These are phyloP conservation scores for Xylaria acuta DNA, from an alignment of 495 filamentous ascomycete species.

Conservation along the genomic window DNA sequence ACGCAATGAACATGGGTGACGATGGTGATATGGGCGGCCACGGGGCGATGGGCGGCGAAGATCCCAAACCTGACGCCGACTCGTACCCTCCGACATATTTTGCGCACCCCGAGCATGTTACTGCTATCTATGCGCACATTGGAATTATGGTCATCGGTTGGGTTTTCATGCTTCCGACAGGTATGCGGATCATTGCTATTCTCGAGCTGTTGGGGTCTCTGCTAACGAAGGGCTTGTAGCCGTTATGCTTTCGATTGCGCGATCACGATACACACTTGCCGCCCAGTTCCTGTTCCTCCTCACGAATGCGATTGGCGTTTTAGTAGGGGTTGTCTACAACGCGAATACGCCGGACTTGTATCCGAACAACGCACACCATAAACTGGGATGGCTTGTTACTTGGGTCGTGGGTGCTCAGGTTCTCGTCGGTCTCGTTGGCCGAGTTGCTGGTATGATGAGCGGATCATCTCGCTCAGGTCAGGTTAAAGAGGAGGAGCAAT, in stretches of 20 bases:
- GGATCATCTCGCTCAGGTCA: conserved; percentile 24
- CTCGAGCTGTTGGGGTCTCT: not conserved
- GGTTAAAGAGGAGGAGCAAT: conserved; percentile 49
- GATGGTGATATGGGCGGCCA: conserved; percentile 35
- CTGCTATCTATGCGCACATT: conserved; percentile 79
- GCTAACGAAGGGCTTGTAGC: conserved; percentile 56
- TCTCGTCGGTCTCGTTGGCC: conserved; percentile 68
- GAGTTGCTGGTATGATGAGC: conserved; percentile 48
- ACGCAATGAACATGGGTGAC: conserved; percentile 51
- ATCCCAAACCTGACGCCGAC: conserved; percentile 47
- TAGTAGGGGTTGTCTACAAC: conserved; percentile 81
- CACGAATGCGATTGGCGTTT: conserved; percentile 71
- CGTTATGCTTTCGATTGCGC: conserved; percentile 83
- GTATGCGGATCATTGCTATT: conserved; percentile 55
- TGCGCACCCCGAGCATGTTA: conserved; percentile 66
- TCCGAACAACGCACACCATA: conserved; percentile 85
- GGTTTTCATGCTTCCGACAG: conserved; percentile 82
- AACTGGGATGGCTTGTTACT: conserved; percentile 85
- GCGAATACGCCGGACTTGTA: conserved; percentile 86
- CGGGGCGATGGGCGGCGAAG: conserved; percentile 50
- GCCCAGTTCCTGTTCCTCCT: conserved; percentile 78
- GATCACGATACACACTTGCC: conserved; percentile 75
- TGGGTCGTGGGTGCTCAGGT: conserved; percentile 74
- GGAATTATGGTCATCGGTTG: conserved; percentile 79
- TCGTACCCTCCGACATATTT: conserved; percentile 74